Base-by-base conservation (phyloP, 352 stramenopile species). In the Pythium guiyangense region DNA sequence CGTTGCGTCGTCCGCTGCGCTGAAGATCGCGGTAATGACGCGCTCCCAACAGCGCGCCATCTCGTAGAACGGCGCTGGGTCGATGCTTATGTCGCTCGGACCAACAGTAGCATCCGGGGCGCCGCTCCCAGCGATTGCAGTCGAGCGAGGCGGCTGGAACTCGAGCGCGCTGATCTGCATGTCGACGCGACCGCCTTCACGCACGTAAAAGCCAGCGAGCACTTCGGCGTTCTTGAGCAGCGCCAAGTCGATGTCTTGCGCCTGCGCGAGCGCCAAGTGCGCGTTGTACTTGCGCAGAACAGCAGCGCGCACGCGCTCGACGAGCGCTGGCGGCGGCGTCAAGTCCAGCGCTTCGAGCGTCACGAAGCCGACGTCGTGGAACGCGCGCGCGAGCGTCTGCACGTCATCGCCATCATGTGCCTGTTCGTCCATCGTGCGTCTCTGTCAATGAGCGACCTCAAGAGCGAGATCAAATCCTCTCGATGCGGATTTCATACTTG, bases 191-290 rank as follows among this genome's bases (percentile, higher is more conserved):
- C 81, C 81, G 25, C 81, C 81, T 49, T 88, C 57, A 4, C 81
- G 78, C 40, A 87, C 74, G 66, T 91, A 89, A 34, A 91, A 91
- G 20, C 81, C 81, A 6, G 65, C 47, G 49, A 91, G 69, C 31
- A 65, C 63, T 52, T 91, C 81, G 26, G 73, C 59, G 59, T 88
- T 66, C 54, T 76, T 69, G 20, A 55, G 46, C 18, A 58, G 57
- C 37, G 57, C 60, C 31, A 84, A 55, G 45, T 81, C 70, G 9
- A 82, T 35, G 9, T 63, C 45, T n/a, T 69, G 57, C 0, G 44
- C 54, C 1, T 20, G 26, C 40, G 73, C 73, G 62, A 70, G 52
- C 2, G 49, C 49, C 37, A 86, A 31, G 45, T 77, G 74, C 45
- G 61, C 34, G 46, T 77, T 62, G 54, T 77, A 88, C 17, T 62